phyloP scores from a whole-genome alignment of 345 rosid genomes.

The Trapa incisa region DNA sequence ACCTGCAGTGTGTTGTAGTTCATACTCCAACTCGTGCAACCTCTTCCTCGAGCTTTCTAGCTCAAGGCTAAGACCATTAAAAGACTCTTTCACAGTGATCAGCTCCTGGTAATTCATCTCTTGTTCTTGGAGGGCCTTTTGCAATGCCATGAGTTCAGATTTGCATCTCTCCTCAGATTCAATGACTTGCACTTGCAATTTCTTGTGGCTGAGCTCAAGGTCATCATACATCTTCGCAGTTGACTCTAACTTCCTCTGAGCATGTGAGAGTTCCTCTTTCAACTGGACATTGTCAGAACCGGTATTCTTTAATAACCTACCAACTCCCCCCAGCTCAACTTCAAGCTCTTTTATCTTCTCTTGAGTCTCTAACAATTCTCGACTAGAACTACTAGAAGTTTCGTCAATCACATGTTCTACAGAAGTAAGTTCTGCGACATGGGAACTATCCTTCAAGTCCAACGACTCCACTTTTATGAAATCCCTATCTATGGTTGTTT shows the following conservation, averaged over 20 bases:
- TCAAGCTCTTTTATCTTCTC: constrained; percentile 75
- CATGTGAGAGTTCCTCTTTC: constrained; percentile 43
- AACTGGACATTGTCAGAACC: constrained; percentile 52
- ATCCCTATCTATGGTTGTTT: constrained; percentile 55
- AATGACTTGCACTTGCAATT: constrained; percentile 49
- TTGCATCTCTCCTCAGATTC: constrained; percentile 55
- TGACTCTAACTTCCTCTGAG: constrained; percentile 46
- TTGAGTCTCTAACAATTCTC: constrained; percentile 72
- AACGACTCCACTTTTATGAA: constrained; percentile 80
- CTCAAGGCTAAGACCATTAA: constrained; percentile 50
- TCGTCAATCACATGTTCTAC: constrained; percentile 24
- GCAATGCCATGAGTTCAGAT: constrained; percentile 41
- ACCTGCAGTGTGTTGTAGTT: constrained; percentile 37
- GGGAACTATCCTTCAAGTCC: constrained; percentile 31
- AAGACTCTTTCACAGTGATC: constrained; percentile 60
- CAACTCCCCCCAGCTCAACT: constrained; percentile 60
- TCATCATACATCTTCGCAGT: constrained; percentile 46
- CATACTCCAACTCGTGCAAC: constrained; percentile 51
- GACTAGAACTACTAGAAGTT: constrained; percentile 39
- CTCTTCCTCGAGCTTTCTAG: constrained; percentile 53
- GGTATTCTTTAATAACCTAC: constrained; percentile 45
- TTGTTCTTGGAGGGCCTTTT: constrained; percentile 54
- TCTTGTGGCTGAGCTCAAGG: constrained; percentile 50
- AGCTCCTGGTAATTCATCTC: constrained; percentile 69
- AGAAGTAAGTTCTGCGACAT: constrained; percentile 16